Conservation (phyloP, 2,329 filamentous ascomycete species). For the Trichoderma aggressivum region DNA sequence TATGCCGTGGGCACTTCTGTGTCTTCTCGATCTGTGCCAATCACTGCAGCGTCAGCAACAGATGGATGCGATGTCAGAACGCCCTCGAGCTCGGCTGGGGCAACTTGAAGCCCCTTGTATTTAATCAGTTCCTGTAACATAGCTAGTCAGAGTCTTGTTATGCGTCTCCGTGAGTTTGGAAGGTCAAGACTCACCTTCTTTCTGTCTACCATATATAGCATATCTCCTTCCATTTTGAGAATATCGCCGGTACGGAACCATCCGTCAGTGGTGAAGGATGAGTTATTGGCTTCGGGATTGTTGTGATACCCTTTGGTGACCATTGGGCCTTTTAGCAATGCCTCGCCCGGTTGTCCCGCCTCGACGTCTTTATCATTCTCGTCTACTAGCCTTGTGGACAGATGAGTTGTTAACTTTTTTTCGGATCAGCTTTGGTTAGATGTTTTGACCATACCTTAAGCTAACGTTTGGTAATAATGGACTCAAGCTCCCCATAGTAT, state of each 20-base stretch:
- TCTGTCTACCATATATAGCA: slow-evolving; percentile 77
- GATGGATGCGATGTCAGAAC: slow-evolving; percentile 39
- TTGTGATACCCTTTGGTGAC: slow-evolving; percentile 69
- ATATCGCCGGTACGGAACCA: slow-evolving; percentile 84
- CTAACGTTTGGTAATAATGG: slow-evolving; percentile 29
- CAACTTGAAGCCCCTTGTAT: slow-evolving; percentile 61
- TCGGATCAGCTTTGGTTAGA: not conserved
- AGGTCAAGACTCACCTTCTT: slow-evolving; percentile 52
- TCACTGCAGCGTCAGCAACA: slow-evolving; percentile 58
- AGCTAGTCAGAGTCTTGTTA: not conserved
- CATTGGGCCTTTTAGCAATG: slow-evolving; percentile 68
- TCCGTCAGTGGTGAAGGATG: slow-evolving; percentile 49
- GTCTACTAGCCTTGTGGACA: slow-evolving; percentile 34
- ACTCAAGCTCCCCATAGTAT: slow-evolving; percentile 46
- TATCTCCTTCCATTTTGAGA: slow-evolving; percentile 64
- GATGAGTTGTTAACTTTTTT: not conserved
- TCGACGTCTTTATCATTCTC: slow-evolving; percentile 39
- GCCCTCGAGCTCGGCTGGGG: slow-evolving; percentile 61
- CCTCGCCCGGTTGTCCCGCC: slow-evolving; percentile 50
- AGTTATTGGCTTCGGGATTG: slow-evolving; percentile 61
- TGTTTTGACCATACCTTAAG: slow-evolving; percentile 25
- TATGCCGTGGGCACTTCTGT: slow-evolving; percentile 49
- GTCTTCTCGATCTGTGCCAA: slow-evolving; percentile 49
- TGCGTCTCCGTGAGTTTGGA: not conserved
- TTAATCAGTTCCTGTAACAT: slow-evolving; percentile 51